Evolutionary conservation across 306 rosid genomes (phyloP).

Genomic region (Acacia confusa): DNA sequence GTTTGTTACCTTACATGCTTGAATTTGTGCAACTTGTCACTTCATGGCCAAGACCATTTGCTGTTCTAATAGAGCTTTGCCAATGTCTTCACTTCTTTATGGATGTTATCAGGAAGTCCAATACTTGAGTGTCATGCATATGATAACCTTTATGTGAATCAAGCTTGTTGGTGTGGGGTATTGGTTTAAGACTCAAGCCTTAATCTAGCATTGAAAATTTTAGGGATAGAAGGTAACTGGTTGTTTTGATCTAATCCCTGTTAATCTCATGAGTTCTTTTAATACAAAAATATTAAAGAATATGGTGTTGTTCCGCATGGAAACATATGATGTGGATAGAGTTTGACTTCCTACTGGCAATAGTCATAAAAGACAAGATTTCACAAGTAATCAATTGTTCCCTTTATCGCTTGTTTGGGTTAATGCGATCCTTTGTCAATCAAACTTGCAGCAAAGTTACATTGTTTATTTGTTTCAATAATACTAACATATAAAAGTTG

Average conservation of each 20-base stretch:
- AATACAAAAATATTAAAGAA: neutral
- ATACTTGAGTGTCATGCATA: neutral
- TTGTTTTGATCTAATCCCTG: neutral
- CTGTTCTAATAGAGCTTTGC: slow-evolving; percentile 1
- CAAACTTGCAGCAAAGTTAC: neutral
- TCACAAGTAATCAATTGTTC: neutral
- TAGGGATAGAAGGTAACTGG: neutral
- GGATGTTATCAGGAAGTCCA: neutral
- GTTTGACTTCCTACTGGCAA: neutral
- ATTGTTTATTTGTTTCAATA: neutral
- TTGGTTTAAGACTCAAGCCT: neutral
- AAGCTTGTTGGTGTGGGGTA: neutral
- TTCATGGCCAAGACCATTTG: neutral
- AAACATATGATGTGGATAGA: neutral
- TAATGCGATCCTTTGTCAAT: neutral
- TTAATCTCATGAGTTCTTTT: neutral
- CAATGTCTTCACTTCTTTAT: neutral
- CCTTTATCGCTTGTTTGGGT: neutral
- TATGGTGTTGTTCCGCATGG: neutral
- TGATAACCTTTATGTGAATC: neutral
- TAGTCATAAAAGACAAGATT: neutral
- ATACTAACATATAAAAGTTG: neutral
- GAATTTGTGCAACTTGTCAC: slow-evolving; percentile 21
- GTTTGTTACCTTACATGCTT: neutral
- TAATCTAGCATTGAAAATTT: neutral